Base-by-base conservation (phyloP, 768 basidiomycete genomes). In the Imleria badia region DNA sequence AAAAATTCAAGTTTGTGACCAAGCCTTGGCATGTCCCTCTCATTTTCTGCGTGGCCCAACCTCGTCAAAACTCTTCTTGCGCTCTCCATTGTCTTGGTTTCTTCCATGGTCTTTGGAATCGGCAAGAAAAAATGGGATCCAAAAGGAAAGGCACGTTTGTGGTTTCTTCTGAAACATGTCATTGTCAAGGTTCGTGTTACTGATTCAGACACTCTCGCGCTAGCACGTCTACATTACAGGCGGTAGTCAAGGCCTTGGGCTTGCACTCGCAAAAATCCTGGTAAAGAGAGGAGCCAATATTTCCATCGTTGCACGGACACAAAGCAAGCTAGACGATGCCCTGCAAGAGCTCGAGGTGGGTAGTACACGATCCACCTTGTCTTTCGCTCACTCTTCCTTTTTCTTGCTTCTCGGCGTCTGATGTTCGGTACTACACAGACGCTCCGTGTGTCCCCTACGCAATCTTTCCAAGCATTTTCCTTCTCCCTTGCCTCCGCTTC, bases 191-290 rank as follows among this genome's bases (percentile, higher is more conserved):
- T 12, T 5, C 20, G 17, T 19, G 26, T 44, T 38, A 12, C 40
- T 50, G 20, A 26, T 26, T n/a, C n/a, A n/a, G n/a, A 58, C 42
- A 5, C 17, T 22, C 34, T 45, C 13, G 38, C 3, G 1, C 11
- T 55, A 95, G 94, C 90, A 94, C 61, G 83, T 85, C 70, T 91
- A 92, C 66, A 76, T 96, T 17, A 92, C 92, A 0, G 94, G 94
- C 3, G 93, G 90, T 4, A 88, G 85, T 39, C 77, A 84, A 14
- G 94, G 94, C 1, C 81, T 94, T 0, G 94, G 94, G 1, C 78
- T 92, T 3, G 80, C 84, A 0, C 73, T 95, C 9, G 88, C 92
- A 1, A 76, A 79, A 29, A 72, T 86, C 15, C 77, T 96, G 2
- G 80, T 81, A 14, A 72, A 75, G 55, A 76, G 76, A 54, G 94